Evolutionary conservation across 2,329 filamentous ascomycete genomes (phyloP).

Genomic region (Taxawa tesnikishii): DNA sequence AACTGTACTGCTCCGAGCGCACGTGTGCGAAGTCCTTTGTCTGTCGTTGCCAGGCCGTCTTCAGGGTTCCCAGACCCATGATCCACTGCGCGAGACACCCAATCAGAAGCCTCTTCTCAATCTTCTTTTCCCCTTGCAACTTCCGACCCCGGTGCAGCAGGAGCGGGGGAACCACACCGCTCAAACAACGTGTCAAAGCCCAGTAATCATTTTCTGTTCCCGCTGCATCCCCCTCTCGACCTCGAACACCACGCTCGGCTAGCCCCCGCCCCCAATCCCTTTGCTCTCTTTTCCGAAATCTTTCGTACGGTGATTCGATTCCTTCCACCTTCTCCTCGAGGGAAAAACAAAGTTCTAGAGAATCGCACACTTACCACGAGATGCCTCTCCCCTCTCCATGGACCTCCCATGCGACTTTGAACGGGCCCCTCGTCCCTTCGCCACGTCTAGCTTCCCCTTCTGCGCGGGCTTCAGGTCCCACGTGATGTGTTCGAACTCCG

Average conservation of each 20-base stretch:
- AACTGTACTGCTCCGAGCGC: slow-evolving; percentile 53
- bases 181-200: too few species aligned
- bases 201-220: too few species aligned
- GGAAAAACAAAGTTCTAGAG: neutral
- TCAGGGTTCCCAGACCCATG: slow-evolving; percentile 64
- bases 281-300: too few species aligned
- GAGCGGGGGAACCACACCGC: too few species aligned
- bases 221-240: too few species aligned
- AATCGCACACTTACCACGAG: slow-evolving; percentile 53
- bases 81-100: slow-evolving; percentile 58
- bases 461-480: slow-evolving; percentile 58
- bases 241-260: too few species aligned
- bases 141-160: too few species aligned
- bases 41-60: slow-evolving; percentile 68
- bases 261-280: too few species aligned
- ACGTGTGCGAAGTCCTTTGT: slow-evolving; percentile 71
- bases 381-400: slow-evolving; percentile 64
- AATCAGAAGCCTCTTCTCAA: too few species aligned
- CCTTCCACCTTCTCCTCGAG: too few species aligned
- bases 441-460: slow-evolving; percentile 51
- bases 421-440: slow-evolving; percentile 59
- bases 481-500: slow-evolving; percentile 52
- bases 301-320: too few species aligned
- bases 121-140: too few species aligned
- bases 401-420: slow-evolving; percentile 67